Evolutionary conservation across 208 protist species (phyloP), one percentile per base, ranked within the genome.

Genomic region (Crithidia expoeki): DNA sequence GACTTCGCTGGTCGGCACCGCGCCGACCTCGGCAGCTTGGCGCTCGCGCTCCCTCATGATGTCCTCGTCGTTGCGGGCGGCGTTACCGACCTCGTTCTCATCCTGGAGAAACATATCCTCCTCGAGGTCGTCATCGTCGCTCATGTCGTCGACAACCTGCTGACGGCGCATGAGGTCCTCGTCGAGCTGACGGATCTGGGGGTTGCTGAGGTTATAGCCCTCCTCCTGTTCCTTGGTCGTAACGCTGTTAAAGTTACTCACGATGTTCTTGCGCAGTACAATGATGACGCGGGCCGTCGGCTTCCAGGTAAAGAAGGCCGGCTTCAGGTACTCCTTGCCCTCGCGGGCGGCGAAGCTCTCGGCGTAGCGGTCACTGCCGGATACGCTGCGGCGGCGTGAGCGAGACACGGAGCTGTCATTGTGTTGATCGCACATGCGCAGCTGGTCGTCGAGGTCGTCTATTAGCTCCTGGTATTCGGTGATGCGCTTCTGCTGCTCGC

Each of bases 361-460:
- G 53, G 72, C 51, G 71, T 93, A 95, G 60, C 86, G 80, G 17
- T 74, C 68, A 40, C 34, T 56, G 14, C 67, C 74, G n/a, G 49
- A 40, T 16, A 56, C 67, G 62, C 55, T 51, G 46, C 63, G 61
- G 36, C 55, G 53, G 51, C 63, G 68, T 10, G 58, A 65, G 55
- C 46, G 64, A 21, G 72, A 72, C 32, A 46, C 44, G 33, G 68
- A 60, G 50, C 59, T 61, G 25, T 61, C 64, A 61, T 76, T 66
- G 65, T 76, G 68, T 69, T 83, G 68, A 67, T 77, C 73, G 79
- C 83, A 92, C 36, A 77, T 51, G 28, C 73, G 79, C 46, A 95
- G 75, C 72, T 94, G 79, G 46, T 89, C 76, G 60, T 94, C 84
- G 28, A 93, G 75, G 59, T 91, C 81, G 56, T 95, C 90, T 74